Evolutionary conservation across 768 basidiomycete species (phyloP), one percentile per base, ranked within the genome.

Genomic region (Lactarius pseudohatsudake): DNA sequence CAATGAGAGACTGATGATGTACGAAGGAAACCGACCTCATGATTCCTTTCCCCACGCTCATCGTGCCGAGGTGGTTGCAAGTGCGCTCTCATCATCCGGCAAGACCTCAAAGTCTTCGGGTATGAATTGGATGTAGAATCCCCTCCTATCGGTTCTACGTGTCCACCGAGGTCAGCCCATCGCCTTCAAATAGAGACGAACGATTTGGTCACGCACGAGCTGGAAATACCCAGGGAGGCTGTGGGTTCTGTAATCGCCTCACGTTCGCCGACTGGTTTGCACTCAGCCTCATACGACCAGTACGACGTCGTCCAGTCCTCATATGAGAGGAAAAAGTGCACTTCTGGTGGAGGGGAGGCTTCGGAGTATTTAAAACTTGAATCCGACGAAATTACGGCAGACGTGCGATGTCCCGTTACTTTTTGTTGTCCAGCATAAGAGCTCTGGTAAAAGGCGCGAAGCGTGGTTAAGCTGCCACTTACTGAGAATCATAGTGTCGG

Each of bases 311-410:
- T 54, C 54, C 50, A 41, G 36, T 67, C 66, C n/a, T 53, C 57
- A 34, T 67, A 64, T 28, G 66, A 67, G 13, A 67, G 62, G 57
- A 67, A 67, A 34, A 67, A 43, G 38, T 64, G 62, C 15, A 67
- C 50, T 45, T 64, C 66, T 9, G 66, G 58, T 38, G 57, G 66
- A 16, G 55, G 28, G 20, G 56, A 9, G 18, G 56, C 38, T 10
- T 22, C 40, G 22, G 38, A 28, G 16, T 32, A 41, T 16, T 59
- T 22, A 22, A 34, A 58, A n/a, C n/a, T n/a, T n/a, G n/a, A n/a
- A 41, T 32, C 53, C 54, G 64, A 30, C 41, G 57, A 58, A 22
- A 64, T 47, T 7, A 58, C 47, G 6, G 64, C 64, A 11, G 64
- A 43, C 16, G 64, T 64, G 41, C 64, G 64, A 47, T 64, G 64